Conservation (phyloP, 306 rosid species). For the Malus fusca region DNA sequence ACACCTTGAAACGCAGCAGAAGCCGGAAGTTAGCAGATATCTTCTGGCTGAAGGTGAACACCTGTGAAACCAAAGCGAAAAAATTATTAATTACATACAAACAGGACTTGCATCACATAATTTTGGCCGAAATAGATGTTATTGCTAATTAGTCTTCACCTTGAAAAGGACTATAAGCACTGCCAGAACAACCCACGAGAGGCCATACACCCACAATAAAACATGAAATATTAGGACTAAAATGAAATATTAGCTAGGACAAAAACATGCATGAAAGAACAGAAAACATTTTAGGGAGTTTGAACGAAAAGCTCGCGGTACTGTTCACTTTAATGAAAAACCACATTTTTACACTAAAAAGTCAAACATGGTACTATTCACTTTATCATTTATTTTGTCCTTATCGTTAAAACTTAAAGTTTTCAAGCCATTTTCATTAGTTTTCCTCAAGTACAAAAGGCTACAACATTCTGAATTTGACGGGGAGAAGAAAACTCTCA, state of each 20-base stretch:
- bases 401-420: no score
- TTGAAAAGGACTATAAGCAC: constrained; percentile 79
- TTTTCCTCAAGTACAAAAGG: background rate
- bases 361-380: no score
- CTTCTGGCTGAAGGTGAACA: constrained; percentile 94
- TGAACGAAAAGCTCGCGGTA: no score
- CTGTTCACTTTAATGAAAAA: no score
- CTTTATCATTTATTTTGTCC: no score
- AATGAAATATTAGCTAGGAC: background rate
- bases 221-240: background rate
- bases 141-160: constrained; percentile 32
- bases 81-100: constrained; percentile 11
- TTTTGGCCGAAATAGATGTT: background rate
- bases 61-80: constrained; percentile 38
- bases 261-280: background rate
- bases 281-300: background rate
- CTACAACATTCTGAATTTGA: background rate
- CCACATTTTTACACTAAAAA: no score
- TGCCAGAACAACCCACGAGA: constrained; percentile 78
- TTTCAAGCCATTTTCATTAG: no score
- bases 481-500: constrained; percentile 25
- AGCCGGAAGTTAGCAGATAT: constrained; percentile 90
- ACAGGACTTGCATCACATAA: background rate
- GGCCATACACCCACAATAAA: constrained; percentile 59
- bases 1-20: constrained; percentile 84